Percentiles rank a stretch among this genome's conserved stretches.
Conservation (phyloP, 768 basidiomycete genomes). For the Phanerodontia chrysosporium region DNA sequence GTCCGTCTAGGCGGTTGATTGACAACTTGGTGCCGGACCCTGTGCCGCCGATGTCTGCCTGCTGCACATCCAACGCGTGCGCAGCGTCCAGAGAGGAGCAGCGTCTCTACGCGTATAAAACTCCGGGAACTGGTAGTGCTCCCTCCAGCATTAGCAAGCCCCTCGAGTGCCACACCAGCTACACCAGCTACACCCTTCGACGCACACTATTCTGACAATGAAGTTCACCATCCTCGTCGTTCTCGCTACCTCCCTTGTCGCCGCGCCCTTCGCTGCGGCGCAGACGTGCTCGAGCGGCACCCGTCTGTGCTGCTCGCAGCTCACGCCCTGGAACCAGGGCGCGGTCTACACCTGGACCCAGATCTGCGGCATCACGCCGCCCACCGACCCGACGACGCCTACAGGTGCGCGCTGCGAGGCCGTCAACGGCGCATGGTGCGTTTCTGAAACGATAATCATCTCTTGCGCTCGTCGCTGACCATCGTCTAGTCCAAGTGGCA, state of each 20-base stretch:
- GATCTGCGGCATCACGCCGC: neutral
- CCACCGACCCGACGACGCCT: neutral
- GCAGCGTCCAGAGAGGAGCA: too few species aligned
- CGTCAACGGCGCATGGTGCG: neutral
- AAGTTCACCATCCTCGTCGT: neutral
- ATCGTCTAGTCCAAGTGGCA: neutral
- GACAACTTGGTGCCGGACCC: too few species aligned
- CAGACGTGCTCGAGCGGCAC: neutral
- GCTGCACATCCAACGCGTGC: too few species aligned
- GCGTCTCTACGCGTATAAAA: too few species aligned
- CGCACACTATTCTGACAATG: neutral
- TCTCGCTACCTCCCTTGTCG: neutral
- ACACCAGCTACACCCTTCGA: neutral
- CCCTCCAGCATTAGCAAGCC: neutral
- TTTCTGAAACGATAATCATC: too few species aligned
- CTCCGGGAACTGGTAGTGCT: too few species aligned
- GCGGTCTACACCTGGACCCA: neutral
- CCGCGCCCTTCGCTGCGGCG: neutral
- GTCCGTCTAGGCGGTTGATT: too few species aligned
- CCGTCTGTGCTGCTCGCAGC: neutral
- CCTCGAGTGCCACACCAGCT: too few species aligned
- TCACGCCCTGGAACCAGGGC: neutral
- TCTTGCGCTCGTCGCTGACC: neutral
- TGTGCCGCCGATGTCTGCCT: too few species aligned
- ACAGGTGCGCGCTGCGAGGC: neutral